These are phyloP conservation scores for Boeremia exigua DNA, from an alignment of 2,329 filamentous ascomycete species.

Conservation along the genomic window DNA sequence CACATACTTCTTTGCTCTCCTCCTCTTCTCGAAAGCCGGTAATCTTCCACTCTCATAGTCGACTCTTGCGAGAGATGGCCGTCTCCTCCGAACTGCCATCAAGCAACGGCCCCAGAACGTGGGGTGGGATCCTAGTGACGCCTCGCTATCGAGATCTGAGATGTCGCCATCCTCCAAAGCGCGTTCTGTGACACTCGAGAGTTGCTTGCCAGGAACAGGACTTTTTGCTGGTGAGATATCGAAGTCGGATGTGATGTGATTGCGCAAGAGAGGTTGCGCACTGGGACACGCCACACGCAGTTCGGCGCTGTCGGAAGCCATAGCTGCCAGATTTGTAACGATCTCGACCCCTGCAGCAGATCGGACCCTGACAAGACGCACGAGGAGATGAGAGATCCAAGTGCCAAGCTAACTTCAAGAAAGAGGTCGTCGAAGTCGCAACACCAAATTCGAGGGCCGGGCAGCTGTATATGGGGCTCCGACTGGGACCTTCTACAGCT, in stretches of 20 bases:
- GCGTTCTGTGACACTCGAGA: constrained; percentile 18
- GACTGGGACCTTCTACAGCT: neutral
- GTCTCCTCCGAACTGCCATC: constrained; percentile 37
- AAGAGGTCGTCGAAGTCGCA: neutral
- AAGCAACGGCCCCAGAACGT: constrained; percentile 37
- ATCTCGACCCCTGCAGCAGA: constrained; percentile 16
- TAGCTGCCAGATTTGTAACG: constrained; percentile 10
- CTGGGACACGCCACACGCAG: constrained; percentile 15
- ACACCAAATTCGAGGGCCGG: constrained; percentile 1
- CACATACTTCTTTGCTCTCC: constrained; percentile 18
- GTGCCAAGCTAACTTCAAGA: neutral
- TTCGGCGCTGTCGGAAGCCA: constrained; percentile 27
- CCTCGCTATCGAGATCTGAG: constrained; percentile 24
- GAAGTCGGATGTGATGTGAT: constrained; percentile 29
- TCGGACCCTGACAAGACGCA: constrained; percentile 15
- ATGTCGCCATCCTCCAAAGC: constrained; percentile 35
- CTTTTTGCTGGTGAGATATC: constrained; percentile 22
- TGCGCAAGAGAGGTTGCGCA: constrained; percentile 29
- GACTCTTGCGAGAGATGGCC: constrained; percentile 22
- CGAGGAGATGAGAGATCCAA: neutral
- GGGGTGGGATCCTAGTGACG: constrained; percentile 12
- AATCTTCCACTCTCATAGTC: constrained; percentile 21
- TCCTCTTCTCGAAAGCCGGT: constrained; percentile 27
- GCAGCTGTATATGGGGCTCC: constrained; percentile 10
- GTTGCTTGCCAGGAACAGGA: constrained; percentile 20